A percentile compares a stretch with the other conserved stretches of the same genome.
phyloP scores from a whole-genome alignment of 805 yeast species.

The Cyberlindnera subsufficiens region DNA sequence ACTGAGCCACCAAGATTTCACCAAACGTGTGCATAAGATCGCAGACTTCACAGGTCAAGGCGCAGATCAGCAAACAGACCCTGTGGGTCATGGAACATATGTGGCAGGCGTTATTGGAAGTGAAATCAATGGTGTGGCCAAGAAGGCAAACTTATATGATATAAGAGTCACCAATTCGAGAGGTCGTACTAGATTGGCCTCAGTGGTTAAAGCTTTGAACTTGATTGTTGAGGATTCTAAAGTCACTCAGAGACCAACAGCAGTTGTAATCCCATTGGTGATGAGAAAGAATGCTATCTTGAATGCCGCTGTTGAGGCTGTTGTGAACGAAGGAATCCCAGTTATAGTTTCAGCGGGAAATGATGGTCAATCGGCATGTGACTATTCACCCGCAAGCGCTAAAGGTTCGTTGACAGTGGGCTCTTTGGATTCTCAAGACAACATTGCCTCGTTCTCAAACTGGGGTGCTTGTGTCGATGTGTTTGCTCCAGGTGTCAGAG shows the following conservation, averaged over 20 bases:
- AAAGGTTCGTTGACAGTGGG: constrained; percentile 75
- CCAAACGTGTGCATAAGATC: constrained; percentile 34
- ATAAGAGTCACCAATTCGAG: constrained; percentile 35
- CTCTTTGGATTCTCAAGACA: constrained; percentile 70
- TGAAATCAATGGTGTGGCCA: constrained; percentile 46
- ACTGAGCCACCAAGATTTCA: constrained; percentile 36
- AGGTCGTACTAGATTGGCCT: constrained; percentile 30
- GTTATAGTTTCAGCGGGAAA: constrained; percentile 49
- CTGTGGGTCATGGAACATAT: constrained; percentile 52
- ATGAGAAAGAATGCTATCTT: constrained; percentile 33
- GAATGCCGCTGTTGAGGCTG: constrained; percentile 39
- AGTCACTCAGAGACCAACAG: constrained; percentile 30
- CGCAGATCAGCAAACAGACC: constrained; percentile 15
- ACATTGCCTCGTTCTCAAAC: constrained; percentile 41
- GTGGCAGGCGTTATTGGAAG: constrained; percentile 52
- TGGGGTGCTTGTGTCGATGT: constrained; percentile 50
- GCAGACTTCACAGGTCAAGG: constrained; percentile 38
- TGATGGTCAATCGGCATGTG: constrained; percentile 37
- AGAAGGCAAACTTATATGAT: constrained; percentile 37
- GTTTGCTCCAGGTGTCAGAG: constrained; percentile 43
- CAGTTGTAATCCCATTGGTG: constrained; percentile 33
- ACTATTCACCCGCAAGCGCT: constrained; percentile 42
- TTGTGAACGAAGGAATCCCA: constrained; percentile 36
- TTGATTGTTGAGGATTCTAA: constrained; percentile 23
- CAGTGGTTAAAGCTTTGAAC: constrained; percentile 28